phyloP scores from a whole-genome alignment of 1,284 basidiomycete genomes.

The Cryptococcus sp. region DNA sequence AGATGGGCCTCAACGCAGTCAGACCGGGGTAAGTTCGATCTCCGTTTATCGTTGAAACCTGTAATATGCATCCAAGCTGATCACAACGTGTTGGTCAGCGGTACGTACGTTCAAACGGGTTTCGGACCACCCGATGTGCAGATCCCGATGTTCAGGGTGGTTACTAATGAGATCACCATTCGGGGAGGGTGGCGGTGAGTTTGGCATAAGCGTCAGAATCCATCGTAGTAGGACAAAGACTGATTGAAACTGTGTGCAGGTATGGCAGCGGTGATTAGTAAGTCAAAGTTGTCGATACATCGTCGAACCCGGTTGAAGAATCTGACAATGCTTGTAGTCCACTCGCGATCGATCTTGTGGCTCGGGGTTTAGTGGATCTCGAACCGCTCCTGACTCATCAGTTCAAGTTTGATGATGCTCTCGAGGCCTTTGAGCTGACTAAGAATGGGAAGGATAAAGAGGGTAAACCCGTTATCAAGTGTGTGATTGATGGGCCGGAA shows the following conservation, averaged over 20 bases:
- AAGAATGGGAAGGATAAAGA: slow-evolving; percentile 70
- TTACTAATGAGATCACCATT: slow-evolving; percentile 49
- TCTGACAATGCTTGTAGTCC: slow-evolving; percentile 27
- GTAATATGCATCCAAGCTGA: not conserved
- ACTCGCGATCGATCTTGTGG: slow-evolving; percentile 60
- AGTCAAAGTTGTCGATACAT: slow-evolving; percentile 3
- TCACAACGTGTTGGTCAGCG: slow-evolving; percentile 12
- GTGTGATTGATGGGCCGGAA: slow-evolving; percentile 51
- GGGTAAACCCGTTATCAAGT: slow-evolving; percentile 55
- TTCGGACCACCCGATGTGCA: slow-evolving; percentile 47
- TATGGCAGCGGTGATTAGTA: slow-evolving; percentile 48
- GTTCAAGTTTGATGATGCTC: slow-evolving; percentile 59
- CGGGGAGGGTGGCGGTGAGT: slow-evolving; percentile 52
- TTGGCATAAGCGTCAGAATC: not conserved
- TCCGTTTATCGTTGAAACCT: not conserved
- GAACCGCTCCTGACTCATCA: slow-evolving; percentile 62
- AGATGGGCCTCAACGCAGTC: slow-evolving; percentile 60
- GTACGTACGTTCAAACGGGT: slow-evolving; percentile 50
- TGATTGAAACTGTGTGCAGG: slow-evolving; percentile 1
- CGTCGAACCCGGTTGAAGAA: not conserved
- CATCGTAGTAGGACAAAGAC: not conserved
- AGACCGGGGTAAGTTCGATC: slow-evolving; percentile 60
- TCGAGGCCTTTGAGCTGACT: slow-evolving; percentile 60
- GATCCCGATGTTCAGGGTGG: slow-evolving; percentile 48
- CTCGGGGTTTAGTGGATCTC: slow-evolving; percentile 58